Evolutionary conservation across 371 early-diverging fungal species (phyloP).

Genomic region (Mortierella sp.): DNA sequence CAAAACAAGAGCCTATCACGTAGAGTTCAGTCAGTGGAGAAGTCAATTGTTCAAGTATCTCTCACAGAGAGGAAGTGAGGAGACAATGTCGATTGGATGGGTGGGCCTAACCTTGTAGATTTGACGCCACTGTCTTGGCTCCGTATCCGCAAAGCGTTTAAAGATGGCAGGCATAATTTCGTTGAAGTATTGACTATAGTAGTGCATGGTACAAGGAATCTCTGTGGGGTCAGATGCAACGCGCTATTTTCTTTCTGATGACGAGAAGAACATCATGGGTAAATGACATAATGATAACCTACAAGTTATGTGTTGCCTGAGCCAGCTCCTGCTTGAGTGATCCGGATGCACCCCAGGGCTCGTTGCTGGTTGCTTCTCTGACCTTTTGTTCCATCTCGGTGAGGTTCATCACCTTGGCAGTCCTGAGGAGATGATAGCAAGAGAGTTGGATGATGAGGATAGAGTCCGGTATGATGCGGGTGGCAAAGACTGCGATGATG

Average conservation of each 20-base stretch:
- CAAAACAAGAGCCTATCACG: slow-evolving; percentile 81
- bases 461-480: background rate
- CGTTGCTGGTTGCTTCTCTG: slow-evolving; percentile 85
- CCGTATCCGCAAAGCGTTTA: slow-evolving; percentile 86
- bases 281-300: slow-evolving; percentile 27
- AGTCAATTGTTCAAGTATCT: too few species aligned
- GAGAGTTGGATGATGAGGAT: background rate
- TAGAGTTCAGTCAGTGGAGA: background rate
- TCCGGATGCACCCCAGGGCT: slow-evolving; percentile 93
- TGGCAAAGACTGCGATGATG: background rate
- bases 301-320: slow-evolving; percentile 85
- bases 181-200: slow-evolving; percentile 81
- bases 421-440: slow-evolving; percentile 14
- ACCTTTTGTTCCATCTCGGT: slow-evolving; percentile 92
- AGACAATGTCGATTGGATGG: too few species aligned
- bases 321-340: slow-evolving; percentile 93
- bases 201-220: background rate
- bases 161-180: slow-evolving; percentile 95
- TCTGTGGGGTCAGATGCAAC: too few species aligned
- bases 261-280: too few species aligned
- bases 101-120: slow-evolving; percentile 83
- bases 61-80: background rate
- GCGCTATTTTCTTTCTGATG: too few species aligned
- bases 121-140: slow-evolving; percentile 90
- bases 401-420: slow-evolving; percentile 75